Conservation (phyloP, 177 flowering plant species). For the Viscum album region DNA sequence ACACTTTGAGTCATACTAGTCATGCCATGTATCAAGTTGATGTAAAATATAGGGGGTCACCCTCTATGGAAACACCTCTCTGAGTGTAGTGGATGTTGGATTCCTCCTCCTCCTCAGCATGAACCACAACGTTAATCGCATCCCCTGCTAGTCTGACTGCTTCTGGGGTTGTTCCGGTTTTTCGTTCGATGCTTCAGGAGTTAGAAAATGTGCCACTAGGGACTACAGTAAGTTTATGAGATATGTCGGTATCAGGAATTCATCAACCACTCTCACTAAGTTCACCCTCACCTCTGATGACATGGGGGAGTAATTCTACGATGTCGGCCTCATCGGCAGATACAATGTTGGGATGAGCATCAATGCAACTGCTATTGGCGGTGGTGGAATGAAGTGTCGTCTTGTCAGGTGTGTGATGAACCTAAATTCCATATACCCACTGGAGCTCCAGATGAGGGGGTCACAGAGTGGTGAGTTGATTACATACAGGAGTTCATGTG, state of each 20-base stretch:
- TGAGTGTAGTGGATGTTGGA: neutral
- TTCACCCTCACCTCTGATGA: constrained; percentile 9
- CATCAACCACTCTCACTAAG: constrained; percentile 12
- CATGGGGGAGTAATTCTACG: neutral
- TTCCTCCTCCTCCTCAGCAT: neutral
- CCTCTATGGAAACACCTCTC: neutral
- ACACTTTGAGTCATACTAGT: too few species aligned
- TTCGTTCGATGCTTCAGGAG: constrained; percentile 3
- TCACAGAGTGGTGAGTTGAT: neutral
- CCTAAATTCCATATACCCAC: neutral
- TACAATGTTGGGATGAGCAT: neutral
- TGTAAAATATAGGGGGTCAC: neutral
- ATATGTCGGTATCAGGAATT: neutral
- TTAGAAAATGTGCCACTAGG: neutral
- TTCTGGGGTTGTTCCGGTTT: neutral
- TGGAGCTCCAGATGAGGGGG: neutral
- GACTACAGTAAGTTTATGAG: neutral
- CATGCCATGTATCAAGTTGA: too few species aligned
- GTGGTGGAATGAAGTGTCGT: neutral
- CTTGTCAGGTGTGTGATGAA: neutral
- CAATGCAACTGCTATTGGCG: constrained; percentile 21
- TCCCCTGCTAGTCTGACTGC: neutral
- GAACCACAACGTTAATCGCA: neutral
- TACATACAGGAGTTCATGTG: neutral
- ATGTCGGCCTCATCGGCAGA: neutral